Percentiles rank a stretch among this genome's conserved stretches.
These are phyloP conservation scores for Solanum hybrid DNA, from an alignment of 305 asterid genomes.

Conservation along the genomic window DNA sequence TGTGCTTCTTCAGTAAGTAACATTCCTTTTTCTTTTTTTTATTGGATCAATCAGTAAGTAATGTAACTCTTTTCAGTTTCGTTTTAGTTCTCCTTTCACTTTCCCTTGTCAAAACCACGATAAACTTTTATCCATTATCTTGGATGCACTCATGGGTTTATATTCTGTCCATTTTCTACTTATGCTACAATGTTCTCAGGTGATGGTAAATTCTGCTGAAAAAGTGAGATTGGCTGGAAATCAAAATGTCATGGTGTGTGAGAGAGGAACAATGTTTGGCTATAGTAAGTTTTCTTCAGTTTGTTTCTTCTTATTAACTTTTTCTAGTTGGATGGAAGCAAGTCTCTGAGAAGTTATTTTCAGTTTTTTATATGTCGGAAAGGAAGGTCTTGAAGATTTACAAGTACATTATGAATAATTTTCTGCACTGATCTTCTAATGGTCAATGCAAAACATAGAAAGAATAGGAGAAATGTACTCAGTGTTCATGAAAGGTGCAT, in stretches of 20 bases:
- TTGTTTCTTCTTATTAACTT: neutral
- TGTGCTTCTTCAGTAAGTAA: slow-evolving; percentile 79
- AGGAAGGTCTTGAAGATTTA: neutral
- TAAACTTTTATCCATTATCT: neutral
- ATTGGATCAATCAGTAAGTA: slow-evolving; percentile 29
- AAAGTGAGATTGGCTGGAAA: slow-evolving; percentile 91
- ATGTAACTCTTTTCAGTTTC: neutral
- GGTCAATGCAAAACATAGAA: neutral
- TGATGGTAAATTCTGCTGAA: slow-evolving; percentile 88
- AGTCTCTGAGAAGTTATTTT: neutral
- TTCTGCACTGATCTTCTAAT: neutral
- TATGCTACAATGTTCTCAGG: slow-evolving; percentile 35
- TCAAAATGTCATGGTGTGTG: slow-evolving; percentile 96
- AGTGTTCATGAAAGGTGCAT: neutral
- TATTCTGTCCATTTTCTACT: neutral
- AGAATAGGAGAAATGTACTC: neutral
- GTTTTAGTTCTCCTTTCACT: neutral
- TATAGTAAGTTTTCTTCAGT: slow-evolving; percentile 48
- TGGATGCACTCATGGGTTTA: neutral
- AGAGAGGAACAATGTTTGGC: slow-evolving; percentile 99
- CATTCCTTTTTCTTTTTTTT: neutral
- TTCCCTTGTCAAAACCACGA: neutral
- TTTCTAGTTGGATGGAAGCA: neutral
- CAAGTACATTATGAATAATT: neutral
- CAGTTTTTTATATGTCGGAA: neutral